These are phyloP conservation scores for Thermomucor indicae-seudaticae DNA, from an alignment of 371 early-diverging fungal genomes.

Conservation along the genomic window DNA sequence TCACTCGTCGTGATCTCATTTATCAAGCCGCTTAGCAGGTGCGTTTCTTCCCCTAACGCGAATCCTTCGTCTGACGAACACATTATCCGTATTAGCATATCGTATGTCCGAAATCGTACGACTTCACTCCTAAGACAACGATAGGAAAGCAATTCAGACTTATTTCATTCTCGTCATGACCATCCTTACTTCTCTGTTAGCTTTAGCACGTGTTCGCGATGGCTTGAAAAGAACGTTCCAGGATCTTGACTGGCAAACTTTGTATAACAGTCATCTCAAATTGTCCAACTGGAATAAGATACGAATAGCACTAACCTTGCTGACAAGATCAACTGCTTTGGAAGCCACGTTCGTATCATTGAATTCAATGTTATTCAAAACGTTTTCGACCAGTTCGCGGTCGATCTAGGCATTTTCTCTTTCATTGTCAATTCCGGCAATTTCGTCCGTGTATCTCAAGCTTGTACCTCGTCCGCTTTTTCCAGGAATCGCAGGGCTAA, in stretches of 20 bases:
- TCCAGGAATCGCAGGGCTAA: no score
- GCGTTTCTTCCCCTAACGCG: conserved; percentile 24
- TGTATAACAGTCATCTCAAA: background rate
- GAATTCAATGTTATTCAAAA: conserved; percentile 38
- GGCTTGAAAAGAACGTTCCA: background rate
- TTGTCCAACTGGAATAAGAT: conserved; percentile 6
- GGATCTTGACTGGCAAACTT: background rate
- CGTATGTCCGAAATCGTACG: conserved; percentile 47
- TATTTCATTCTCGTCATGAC: background rate
- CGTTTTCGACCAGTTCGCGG: no score
- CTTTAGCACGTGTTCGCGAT: background rate
- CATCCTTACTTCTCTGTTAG: background rate
- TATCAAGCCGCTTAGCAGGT: conserved; percentile 23
- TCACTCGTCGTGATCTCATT: conserved; percentile 37
- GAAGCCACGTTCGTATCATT: conserved; percentile 38
- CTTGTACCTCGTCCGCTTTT: no score
- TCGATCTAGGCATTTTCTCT: no score
- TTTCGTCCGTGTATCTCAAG: no score
- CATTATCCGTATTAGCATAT: conserved; percentile 37
- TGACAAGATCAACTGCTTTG: conserved; percentile 33
- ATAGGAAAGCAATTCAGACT: background rate
- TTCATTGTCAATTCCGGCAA: no score
- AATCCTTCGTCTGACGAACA: conserved; percentile 38
- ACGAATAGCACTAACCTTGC: conserved; percentile 13
- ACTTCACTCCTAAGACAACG: conserved; percentile 35